Evolutionary conservation across 176 grass and related monocot genomes (phyloP).

Genomic region (Triticum urartu): DNA sequence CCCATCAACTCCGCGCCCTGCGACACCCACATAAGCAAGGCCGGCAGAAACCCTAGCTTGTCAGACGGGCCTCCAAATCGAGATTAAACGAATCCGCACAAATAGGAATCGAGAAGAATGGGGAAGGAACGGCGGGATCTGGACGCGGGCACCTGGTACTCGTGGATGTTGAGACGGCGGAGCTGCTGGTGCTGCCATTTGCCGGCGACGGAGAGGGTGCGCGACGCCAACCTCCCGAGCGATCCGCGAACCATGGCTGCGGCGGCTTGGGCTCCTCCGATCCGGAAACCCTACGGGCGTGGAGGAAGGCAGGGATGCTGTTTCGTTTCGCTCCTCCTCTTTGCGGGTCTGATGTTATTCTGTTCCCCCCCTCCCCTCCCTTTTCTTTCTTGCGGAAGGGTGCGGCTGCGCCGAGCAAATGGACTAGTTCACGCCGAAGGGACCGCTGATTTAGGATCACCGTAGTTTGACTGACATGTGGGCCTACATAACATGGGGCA

Average conservation of each 20-base stretch:
- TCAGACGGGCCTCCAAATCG: slow-evolving; percentile 1
- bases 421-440: background rate
- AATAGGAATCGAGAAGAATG: background rate
- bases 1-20: slow-evolving; percentile 98
- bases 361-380: background rate
- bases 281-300: slow-evolving; percentile 43
- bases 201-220: slow-evolving; percentile 73
- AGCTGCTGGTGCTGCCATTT: slow-evolving; percentile 97
- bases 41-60: background rate
- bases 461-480: background rate
- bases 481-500: background rate
- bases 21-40: background rate
- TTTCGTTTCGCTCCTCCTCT: slow-evolving; percentile 10
- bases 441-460: background rate
- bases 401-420: background rate
- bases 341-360: background rate
- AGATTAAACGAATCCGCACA: background rate
- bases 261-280: slow-evolving; percentile 28
- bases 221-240: slow-evolving; percentile 55
- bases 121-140: slow-evolving; percentile 6
- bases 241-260: slow-evolving; percentile 81
- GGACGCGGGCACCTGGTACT: slow-evolving; percentile 74
- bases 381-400: slow-evolving; percentile 48
- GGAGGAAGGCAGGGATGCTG: slow-evolving; percentile 19
- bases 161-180: slow-evolving; percentile 99